These are phyloP conservation scores for Yarrowia keelungensis DNA, from an alignment of 805 yeast species.

Conservation along the genomic window DNA sequence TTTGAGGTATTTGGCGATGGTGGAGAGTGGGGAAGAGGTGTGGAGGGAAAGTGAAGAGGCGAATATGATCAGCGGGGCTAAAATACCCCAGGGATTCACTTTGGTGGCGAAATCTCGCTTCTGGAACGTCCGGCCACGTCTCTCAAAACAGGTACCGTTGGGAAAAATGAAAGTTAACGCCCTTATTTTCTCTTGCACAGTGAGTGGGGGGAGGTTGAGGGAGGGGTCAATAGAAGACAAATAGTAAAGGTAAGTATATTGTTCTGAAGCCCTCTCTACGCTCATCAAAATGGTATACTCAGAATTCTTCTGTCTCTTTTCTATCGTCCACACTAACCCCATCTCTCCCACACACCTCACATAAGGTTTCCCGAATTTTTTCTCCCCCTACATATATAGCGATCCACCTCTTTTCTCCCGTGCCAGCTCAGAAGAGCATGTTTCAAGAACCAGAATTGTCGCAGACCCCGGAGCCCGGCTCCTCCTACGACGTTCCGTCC, in stretches of 20 bases:
- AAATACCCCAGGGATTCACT: no score
- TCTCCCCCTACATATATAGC: constrained; percentile 37
- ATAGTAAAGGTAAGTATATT: no score
- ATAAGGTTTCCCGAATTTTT: constrained; percentile 22
- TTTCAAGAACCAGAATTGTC: constrained; percentile 21
- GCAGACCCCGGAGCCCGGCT: background rate
- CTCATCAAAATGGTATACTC: background rate
- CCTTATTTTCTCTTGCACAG: constrained; percentile 1
- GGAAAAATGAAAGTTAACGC: constrained; percentile 33
- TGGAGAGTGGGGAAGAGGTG: background rate
- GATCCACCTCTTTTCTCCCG: constrained; percentile 11
- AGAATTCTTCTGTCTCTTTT: background rate
- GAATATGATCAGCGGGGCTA: no score
- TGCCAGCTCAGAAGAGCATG: constrained; percentile 31
- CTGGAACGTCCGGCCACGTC: background rate
- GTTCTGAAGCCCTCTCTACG: no score
- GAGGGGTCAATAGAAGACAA: background rate
- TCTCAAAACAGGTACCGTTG: constrained; percentile 1
- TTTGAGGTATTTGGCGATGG: background rate
- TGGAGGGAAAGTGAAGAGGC: background rate
- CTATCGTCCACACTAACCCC: background rate
- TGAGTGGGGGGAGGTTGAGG: background rate
- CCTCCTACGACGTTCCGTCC: constrained; percentile 9
- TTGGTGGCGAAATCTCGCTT: no score
- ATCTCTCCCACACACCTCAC: background rate